phyloP scores from a whole-genome alignment of 2,329 filamentous ascomycete genomes.

The Arachnopeziza araneosa region DNA sequence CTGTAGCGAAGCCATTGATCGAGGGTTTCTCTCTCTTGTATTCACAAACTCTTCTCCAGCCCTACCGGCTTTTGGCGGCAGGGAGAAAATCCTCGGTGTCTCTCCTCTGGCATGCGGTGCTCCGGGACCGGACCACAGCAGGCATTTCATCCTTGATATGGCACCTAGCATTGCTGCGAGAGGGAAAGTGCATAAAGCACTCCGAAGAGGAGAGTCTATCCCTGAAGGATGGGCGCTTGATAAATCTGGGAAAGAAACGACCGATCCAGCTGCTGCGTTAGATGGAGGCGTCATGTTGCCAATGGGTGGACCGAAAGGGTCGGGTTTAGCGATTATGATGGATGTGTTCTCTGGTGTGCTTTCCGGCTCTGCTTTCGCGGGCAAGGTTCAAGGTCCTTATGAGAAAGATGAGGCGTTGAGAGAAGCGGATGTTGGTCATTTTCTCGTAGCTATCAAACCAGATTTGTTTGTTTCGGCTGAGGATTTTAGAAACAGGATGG shows the following conservation, averaged over 20 bases:
- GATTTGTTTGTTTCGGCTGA: constrained; percentile 67
- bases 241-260: constrained; percentile 59
- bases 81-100: constrained; percentile 29
- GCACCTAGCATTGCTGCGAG: constrained; percentile 63
- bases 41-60: constrained; percentile 33
- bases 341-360: constrained; percentile 79
- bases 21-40: constrained; percentile 53
- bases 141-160: constrained; percentile 67
- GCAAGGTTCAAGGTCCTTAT: constrained; percentile 71
- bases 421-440: constrained; percentile 65
- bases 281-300: constrained; percentile 72
- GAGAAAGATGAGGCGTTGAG: constrained; percentile 52
- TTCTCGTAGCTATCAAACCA: constrained; percentile 66
- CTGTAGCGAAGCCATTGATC: constrained; percentile 71
- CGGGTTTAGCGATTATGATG: constrained; percentile 77
- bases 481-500: constrained; percentile 61
- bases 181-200: constrained; percentile 69
- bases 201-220: constrained; percentile 63
- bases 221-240: constrained; percentile 71
- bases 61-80: constrained; percentile 32
- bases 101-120: constrained; percentile 54
- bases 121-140: constrained; percentile 48
- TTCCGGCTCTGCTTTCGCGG: constrained; percentile 73
- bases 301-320: constrained; percentile 81
- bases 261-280: constrained; percentile 65